Evolutionary conservation across 2,329 filamentous ascomycete genomes (phyloP).

Genomic region (Fusarium tupiense): DNA sequence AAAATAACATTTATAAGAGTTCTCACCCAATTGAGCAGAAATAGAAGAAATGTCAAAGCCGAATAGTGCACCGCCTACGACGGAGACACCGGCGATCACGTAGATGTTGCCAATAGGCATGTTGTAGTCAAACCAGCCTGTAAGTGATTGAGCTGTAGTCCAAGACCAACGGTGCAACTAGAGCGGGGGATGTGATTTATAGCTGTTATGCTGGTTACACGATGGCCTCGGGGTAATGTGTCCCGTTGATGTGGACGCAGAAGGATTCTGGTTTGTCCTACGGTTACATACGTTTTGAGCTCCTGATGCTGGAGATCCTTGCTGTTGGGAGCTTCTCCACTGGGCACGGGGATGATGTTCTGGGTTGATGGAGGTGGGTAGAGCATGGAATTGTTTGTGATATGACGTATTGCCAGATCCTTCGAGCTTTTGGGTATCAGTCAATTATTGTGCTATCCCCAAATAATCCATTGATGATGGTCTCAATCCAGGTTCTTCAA

Average conservation of each 20-base stretch:
- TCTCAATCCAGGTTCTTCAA: rapidly evolving
- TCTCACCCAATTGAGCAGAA: constrained; percentile 43
- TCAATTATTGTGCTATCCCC: background rate
- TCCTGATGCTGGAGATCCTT: constrained; percentile 28
- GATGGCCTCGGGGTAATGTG: background rate
- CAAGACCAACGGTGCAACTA: background rate
- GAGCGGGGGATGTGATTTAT: constrained; percentile 11
- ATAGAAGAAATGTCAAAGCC: constrained; percentile 41
- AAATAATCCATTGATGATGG: rapidly evolving
- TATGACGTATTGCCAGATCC: background rate
- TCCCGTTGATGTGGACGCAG: constrained; percentile 8
- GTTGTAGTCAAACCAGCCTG: background rate
- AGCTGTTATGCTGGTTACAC: background rate
- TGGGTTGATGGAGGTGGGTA: constrained; percentile 15
- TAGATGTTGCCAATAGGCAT: constrained; percentile 41
- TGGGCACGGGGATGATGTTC: constrained; percentile 10
- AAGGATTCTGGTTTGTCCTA: background rate
- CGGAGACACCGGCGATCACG: constrained; percentile 37
- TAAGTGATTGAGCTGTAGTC: background rate
- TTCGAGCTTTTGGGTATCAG: background rate
- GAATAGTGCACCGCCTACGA: constrained; percentile 40
- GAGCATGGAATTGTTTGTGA: background rate
- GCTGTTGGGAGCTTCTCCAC: constrained; percentile 5
- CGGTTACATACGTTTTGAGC: background rate
- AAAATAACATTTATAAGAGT: constrained; percentile 52